Evolutionary conservation across 1,284 basidiomycete species (phyloP).

Genomic region (Thelephora terrestris): DNA sequence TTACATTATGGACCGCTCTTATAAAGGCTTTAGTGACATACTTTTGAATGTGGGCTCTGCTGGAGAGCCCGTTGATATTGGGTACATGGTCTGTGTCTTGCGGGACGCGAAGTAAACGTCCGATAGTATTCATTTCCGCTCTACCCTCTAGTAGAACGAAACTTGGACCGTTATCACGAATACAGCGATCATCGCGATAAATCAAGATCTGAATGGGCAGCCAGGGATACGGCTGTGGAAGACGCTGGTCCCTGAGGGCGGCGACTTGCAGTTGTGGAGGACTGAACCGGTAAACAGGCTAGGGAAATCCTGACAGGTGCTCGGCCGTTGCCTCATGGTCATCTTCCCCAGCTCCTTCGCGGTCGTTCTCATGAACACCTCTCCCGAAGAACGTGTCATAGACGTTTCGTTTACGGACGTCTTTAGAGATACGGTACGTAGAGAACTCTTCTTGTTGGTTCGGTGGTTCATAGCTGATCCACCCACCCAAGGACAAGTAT

Average conservation of each 20-base stretch:
- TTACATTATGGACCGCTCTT: not conserved
- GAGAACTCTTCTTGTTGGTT: not conserved
- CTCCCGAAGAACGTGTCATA: constrained; percentile 22
- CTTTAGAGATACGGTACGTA: constrained; percentile 24
- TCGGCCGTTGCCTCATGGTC: not conserved
- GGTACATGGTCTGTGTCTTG: constrained; percentile 24
- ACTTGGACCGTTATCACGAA: constrained; percentile 27
- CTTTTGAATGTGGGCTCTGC: constrained; percentile 33
- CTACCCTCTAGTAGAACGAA: constrained; percentile 20
- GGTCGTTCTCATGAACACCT: constrained; percentile 28
- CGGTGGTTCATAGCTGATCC: not conserved
- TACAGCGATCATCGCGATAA: constrained; percentile 25
- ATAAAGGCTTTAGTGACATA: constrained; percentile 22
- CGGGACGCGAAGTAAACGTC: not conserved
- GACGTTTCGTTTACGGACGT: constrained; percentile 24
- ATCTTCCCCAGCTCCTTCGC: constrained; percentile 17
- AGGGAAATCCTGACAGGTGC: constrained; percentile 1
- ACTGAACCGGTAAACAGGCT: constrained; percentile 24
- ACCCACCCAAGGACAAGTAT: constrained; percentile 14
- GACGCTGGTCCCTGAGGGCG: constrained; percentile 15
- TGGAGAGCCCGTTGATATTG: constrained; percentile 33
- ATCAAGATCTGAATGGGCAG: constrained; percentile 21
- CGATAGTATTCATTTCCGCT: not conserved
- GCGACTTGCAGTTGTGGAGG: constrained; percentile 24
- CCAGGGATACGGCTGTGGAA: constrained; percentile 25